Conservation (phyloP, 768 basidiomycete species). For the Termitomyces sp. region DNA sequence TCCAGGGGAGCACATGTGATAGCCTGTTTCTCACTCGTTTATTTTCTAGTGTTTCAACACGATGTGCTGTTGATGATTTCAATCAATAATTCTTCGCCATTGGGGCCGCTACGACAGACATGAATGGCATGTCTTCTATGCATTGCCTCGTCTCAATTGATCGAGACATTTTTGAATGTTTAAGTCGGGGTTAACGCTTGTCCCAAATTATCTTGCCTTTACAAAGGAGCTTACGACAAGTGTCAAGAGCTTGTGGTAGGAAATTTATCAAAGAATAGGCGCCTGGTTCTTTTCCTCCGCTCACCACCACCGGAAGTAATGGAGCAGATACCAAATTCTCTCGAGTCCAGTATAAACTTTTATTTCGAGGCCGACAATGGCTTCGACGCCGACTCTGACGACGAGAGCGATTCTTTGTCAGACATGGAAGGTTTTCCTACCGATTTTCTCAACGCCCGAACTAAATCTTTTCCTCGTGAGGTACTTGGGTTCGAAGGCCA, state of each 20-base stretch:
- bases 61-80: neutral
- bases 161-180: neutral
- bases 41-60: too few relatives aligned
- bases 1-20: neutral
- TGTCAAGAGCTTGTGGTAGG: neutral
- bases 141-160: neutral
- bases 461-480: neutral
- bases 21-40: neutral
- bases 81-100: neutral
- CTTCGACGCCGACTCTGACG: too few relatives aligned
- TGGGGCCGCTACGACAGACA: neutral
- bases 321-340: neutral
- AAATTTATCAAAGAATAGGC: neutral
- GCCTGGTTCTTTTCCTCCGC: neutral
- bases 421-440: neutral
- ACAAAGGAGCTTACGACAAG: neutral
- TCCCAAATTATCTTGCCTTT: neutral
- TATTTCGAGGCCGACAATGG: neutral
- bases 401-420: neutral
- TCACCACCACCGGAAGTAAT: neutral
- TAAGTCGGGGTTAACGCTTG: neutral
- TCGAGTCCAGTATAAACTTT: neutral
- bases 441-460: constrained; percentile 1
- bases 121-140: neutral
- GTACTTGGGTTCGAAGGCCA: neutral